phyloP scores from a whole-genome alignment of 2,329 filamentous ascomycete species.

The Fusarium buxicola region DNA sequence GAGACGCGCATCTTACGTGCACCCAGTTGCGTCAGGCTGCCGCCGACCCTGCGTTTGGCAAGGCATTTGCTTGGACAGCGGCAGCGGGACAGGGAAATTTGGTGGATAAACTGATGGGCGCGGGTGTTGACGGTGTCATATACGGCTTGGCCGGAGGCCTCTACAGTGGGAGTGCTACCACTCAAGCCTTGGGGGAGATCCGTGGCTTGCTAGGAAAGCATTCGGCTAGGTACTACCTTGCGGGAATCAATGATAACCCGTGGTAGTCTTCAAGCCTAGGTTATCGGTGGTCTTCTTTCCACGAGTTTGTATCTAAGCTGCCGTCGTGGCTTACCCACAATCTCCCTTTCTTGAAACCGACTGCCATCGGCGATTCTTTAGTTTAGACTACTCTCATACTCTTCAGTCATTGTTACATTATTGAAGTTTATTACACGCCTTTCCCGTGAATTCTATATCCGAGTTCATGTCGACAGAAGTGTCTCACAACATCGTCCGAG shows the following conservation, averaged over 20 bases:
- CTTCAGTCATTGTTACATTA: too few relatives aligned
- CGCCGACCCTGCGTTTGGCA: background rate
- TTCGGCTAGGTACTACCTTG: background rate
- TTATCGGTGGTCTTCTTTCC: too few relatives aligned
- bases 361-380: too few relatives aligned
- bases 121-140: background rate
- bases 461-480: too few relatives aligned
- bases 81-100: background rate
- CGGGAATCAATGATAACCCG: background rate
- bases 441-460: too few relatives aligned
- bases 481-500: background rate
- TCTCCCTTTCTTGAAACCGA: too few relatives aligned
- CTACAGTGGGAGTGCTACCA: background rate
- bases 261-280: too few relatives aligned
- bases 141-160: background rate
- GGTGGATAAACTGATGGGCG: background rate
- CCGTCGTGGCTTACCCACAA: too few relatives aligned
- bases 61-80: background rate
- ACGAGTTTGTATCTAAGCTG: too few relatives aligned
- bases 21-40: background rate
- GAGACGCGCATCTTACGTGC: conserved; percentile 1
- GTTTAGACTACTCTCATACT: too few relatives aligned
- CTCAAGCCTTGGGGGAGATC: background rate
- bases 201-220: background rate
- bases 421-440: too few relatives aligned